phyloP scores from a whole-genome alignment of 139 green algal genomes.

The Edaphochlamys debaryana region DNA sequence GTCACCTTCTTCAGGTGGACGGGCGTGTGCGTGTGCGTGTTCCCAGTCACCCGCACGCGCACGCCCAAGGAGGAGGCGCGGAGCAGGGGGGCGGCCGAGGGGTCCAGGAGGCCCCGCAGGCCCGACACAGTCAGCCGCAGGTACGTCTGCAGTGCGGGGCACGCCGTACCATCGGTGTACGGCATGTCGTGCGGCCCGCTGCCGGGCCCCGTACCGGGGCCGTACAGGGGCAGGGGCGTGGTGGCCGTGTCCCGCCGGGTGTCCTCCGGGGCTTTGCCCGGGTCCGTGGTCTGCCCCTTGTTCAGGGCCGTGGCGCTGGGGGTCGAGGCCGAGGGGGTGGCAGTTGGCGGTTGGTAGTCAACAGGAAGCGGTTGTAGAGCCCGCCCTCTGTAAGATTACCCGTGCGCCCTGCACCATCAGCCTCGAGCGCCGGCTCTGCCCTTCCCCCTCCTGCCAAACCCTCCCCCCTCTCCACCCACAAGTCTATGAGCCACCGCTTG shows the following conservation, averaged over 20 bases:
- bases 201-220: neutral
- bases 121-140: constrained; percentile 9
- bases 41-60: constrained; percentile 9
- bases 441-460: too few relatives aligned
- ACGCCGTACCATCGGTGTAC: constrained; percentile 8
- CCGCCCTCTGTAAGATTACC: too few relatives aligned
- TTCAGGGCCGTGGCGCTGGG: constrained; percentile 52
- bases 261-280: too few relatives aligned
- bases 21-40: constrained; percentile 12
- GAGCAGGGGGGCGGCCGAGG: neutral
- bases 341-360: too few relatives aligned
- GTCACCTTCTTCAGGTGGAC: neutral
- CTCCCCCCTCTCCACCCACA: too few relatives aligned
- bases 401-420: too few relatives aligned
- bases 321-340: too few relatives aligned
- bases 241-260: constrained; percentile 10
- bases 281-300: too few relatives aligned
- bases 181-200: neutral
- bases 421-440: too few relatives aligned
- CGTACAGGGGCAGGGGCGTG: constrained; percentile 43
- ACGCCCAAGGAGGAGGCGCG: neutral
- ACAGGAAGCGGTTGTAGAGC: too few relatives aligned
- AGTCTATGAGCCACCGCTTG: constrained; percentile 52
- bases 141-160: constrained; percentile 27
- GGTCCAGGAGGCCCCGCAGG: too few relatives aligned